Base-by-base conservation (phyloP, 176 grass and related monocot species). In the Sorghum bicolor region DNA sequence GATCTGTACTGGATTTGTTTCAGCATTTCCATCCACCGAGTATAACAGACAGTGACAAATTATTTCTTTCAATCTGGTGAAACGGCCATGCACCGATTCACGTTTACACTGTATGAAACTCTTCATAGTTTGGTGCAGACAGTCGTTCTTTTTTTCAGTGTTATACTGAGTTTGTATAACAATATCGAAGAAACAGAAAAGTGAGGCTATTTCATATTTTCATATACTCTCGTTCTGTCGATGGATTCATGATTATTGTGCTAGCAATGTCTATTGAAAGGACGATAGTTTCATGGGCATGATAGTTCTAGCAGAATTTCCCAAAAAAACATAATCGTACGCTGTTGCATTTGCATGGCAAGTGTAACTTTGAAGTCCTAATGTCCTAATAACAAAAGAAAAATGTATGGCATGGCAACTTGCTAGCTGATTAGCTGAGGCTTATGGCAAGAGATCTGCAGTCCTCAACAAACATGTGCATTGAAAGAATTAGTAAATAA, bases 1-100 rank as follows among this genome's bases (percentile, higher is more conserved):
- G 73, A 90, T 89, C 79, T 25, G 74, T 39, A 22, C 40, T 60
- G 3, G 20, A 52, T 81, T 24, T 75, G 15, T 84, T 88, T 68
- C 53, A 36, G 24, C 39, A 76, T 66, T 53, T 82, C 83, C 50
- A 3, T 32, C 32, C 29, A 37, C 48, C n/a, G 37, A 81, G 24
- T 15, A 30, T 67, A 67, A 72, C 50, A 37, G 60, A 17, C 14
- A 6, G 28, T 44, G 65, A 58, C 43, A 36, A 53, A 53, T 72
- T 34, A 29, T 65, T 64, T 33, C 10, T 71, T 87, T 70, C 2
- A 70, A 48, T 36, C 1, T 5, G 28, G 26, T n/a, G 22, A 70
- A 69, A 55, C 17, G 32, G 3, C 34, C 57, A 40, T 72, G 34
- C 41, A 78, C 78, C 66, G 69, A 60, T 65, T 73, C 16, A 48